Evolutionary conservation across 2,329 filamentous ascomycete genomes (phyloP), one percentile per base, ranked within the genome.

Genomic region (Claviceps spartinae): DNA sequence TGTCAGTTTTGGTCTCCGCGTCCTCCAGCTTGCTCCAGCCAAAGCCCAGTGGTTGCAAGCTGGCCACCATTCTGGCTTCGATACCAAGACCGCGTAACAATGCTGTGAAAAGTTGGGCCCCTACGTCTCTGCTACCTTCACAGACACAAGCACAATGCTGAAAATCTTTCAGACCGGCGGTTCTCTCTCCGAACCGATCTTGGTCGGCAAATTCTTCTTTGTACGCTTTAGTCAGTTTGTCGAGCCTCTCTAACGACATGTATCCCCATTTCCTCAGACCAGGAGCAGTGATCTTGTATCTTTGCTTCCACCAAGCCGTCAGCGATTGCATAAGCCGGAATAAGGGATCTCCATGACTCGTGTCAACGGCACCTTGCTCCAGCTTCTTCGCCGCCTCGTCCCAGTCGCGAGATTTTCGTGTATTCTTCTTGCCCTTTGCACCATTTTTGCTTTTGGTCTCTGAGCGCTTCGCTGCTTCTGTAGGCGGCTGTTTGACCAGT

Each of bases 211-310:
- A 71, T 48, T 83, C 77, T 13, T 81, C 76, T 36, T 79, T 76
- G 64, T 85, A 88, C 0, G 79, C 82, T 36, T 83, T 82, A 6
- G 85, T 80, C 54, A 93, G 74, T n/a, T 82, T 78, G 58, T 88
- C 83, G 2, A 95, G 70, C 24, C 81, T 76, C 59, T 84, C 75
- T n/a, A 88, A 76, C 0, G 85, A 76, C 71, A 91, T 85, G 63
- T 97, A 97, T 0, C 93, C 93, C 63, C 80, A 77, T 69, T 97
- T 98, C n/a, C 90, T 78, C 22, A 97, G 62, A 0, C 87, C 88
- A 0, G 90, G 88, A 0, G 83, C 78, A 0, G 82, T 88, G 44
- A 93, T 75, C 1, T 73, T 78, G 65, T 95, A 98, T 37, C 83
- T 77, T 60, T 89, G 85, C 63, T 83, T 89, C 93, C 93, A 98